phyloP scores from a whole-genome alignment of 78 protist species.

The Mastigamoeba balamuthi region DNA sequence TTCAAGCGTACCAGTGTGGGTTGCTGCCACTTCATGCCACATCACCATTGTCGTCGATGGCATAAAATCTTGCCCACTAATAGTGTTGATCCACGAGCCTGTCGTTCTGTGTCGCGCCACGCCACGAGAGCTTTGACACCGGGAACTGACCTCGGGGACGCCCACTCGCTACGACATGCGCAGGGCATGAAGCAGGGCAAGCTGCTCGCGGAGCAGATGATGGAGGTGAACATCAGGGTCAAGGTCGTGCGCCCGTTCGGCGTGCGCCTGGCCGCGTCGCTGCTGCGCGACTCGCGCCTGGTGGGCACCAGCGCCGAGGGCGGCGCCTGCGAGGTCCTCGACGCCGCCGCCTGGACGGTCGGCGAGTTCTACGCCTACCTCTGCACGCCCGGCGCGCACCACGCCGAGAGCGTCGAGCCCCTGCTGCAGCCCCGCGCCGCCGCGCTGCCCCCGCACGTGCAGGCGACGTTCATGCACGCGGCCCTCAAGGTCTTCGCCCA shows the following conservation, averaged over 20 bases:
- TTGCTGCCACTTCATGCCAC: neutral
- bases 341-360: slow-evolving; percentile 79
- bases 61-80: neutral
- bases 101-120: neutral
- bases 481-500: slow-evolving; percentile 66
- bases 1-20: neutral
- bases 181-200: no score
- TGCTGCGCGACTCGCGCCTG: slow-evolving; percentile 29
- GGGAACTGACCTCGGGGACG: no score
- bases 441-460: slow-evolving; percentile 69
- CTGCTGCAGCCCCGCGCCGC: slow-evolving; percentile 50
- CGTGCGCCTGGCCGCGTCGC: neutral
- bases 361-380: slow-evolving; percentile 69
- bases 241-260: slow-evolving; percentile 28
- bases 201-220: slow-evolving; percentile 53
- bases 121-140: neutral
- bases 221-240: slow-evolving; percentile 71
- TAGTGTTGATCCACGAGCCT: no score
- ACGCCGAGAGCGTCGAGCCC: slow-evolving; percentile 15
- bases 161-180: no score
- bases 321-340: slow-evolving; percentile 50
- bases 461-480: slow-evolving; percentile 55
- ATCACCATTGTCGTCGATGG: neutral
- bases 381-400: no score
- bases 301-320: slow-evolving; percentile 26